Evolutionary conservation across 441 rosid species (phyloP), one percentile per base, ranked within the genome.

Genomic region (Capsella rubella): DNA sequence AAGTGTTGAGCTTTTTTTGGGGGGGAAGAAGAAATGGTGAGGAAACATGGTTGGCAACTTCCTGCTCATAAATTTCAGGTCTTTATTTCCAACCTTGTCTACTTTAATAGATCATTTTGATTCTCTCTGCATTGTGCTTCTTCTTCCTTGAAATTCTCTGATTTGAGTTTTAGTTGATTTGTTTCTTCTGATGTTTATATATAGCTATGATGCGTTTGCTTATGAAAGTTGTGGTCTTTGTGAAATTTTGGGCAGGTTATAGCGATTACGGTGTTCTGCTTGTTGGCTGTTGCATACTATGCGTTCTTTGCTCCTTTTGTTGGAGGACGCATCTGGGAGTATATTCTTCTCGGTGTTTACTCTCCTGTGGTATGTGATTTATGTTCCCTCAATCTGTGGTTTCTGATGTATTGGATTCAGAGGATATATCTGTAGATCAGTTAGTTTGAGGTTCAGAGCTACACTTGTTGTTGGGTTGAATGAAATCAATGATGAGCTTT

Each of bases 11-110:
- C 15, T 60, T 72, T 53, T 53, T n/a, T 34, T 34, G 3, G 55
- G 69, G 69, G 37, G 79, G n/a, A 0, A 11, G 51, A 39, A 76
- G 83, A 45, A 37, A 90, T 95, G 97, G 95, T 79, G 89, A 87
- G 99, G 81, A 90, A 87, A 82, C 97, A 95, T 82, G 99, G 99
- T 64, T 95, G 97, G 99, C 93, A 95, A 73, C 87, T 95, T 7
- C 99, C 97, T 31, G 99, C 97, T 9, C 99, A 95, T 79, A 90
- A 94, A 57, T 88, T 90, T 40, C 97, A 95, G 97, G 99, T 90
- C 75, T 65, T 13, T 25, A 10, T 50, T 28, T 2, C 72, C 40
- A 61, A 29, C 52, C 18, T 47, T 47, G 25, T 46, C 25, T 42
- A 35, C 37, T 37, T 37, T 9, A 8, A 9, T 1, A 37, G 10